A percentile compares a stretch with the other conserved stretches of the same genome.
phyloP scores from a whole-genome alignment of 169 alveolate genomes.

The Perkinsus olseni region DNA sequence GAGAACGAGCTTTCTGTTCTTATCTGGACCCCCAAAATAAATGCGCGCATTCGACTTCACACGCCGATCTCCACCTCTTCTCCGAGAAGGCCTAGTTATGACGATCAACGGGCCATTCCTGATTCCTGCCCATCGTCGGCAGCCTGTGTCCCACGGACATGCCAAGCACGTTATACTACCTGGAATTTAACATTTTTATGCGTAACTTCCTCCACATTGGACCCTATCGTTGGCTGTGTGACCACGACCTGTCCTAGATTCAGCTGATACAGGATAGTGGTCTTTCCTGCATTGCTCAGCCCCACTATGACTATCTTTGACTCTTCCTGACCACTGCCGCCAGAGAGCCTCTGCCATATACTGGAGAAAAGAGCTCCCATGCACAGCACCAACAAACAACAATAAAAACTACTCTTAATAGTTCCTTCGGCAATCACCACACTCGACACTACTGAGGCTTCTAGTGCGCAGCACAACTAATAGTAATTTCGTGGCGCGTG shows the following conservation, averaged over 20 bases:
- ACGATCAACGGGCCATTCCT: too few relatives aligned
- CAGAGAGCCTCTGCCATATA: slow-evolving; percentile 61
- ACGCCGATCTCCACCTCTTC: too few relatives aligned
- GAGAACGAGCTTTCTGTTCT: too few relatives aligned
- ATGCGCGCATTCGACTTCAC: too few relatives aligned
- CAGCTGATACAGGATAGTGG: slow-evolving; percentile 72
- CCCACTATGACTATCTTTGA: slow-evolving; percentile 79
- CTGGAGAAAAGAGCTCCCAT: slow-evolving; percentile 58
- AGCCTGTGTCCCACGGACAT: too few relatives aligned
- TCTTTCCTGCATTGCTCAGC: slow-evolving; percentile 85
- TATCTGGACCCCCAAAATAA: too few relatives aligned
- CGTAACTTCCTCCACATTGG: slow-evolving; percentile 4
- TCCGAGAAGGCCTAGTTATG: too few relatives aligned
- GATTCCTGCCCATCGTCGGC: neutral
- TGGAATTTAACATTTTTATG: neutral
- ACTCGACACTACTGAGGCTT: too few relatives aligned
- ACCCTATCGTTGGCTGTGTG: slow-evolving; percentile 65
- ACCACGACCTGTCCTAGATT: slow-evolving; percentile 72
- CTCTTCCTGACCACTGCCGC: slow-evolving; percentile 48
- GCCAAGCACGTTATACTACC: neutral
- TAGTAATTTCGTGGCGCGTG: too few relatives aligned
- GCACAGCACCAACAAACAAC: neutral
- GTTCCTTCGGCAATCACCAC: neutral
- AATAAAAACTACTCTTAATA: neutral
- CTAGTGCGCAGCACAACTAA: too few relatives aligned